Base-by-base conservation (phyloP, 225 moss, liverwort and hornwort genomes). In the Takakia lepidozioides region DNA sequence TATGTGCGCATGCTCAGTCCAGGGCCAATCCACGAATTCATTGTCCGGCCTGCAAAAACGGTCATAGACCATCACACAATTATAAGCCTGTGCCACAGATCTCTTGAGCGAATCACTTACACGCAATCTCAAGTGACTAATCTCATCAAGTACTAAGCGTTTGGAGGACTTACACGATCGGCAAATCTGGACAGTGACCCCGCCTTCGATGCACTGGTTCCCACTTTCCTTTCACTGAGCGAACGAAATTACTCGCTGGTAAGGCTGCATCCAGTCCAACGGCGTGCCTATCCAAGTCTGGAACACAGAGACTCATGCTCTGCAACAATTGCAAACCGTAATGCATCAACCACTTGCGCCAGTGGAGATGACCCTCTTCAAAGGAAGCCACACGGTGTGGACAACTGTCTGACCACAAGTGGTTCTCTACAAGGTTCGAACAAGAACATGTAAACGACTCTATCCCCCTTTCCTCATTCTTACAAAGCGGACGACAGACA, bases 291-390 rank as follows among this genome's bases (percentile, higher is more conserved):
- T 84, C 75, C 75, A 75, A 84, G 67, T 84, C 86, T 55, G 65
- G 68, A 53, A 86, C 76, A 65, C 79, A 84, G 60, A 86, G 80
- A 81, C 73, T 87, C 90, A 95, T 90, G 72, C 76, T 83, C 84
- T 68, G 76, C 67, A 65, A 68, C 63, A 63, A 63, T 57, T 63
- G 69, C 39, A 29, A 32, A 32, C 7, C 32, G 11, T 11, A 32
- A 32, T 32, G 0, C 11, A 32, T 32, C 11, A 0, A 32, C 32
- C 32, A 32, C 32, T n/a, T n/a, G n/a, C n/a, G n/a, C n/a, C n/a
- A n/a, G n/a, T n/a, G n/a, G n/a, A n/a, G n/a, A n/a, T n/a, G n/a
- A n/a, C n/a, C n/a, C n/a, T n/a, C n/a, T n/a, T n/a, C n/a, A n/a
- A n/a, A n/a, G n/a, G n/a, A n/a, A n/a, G n/a, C n/a, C n/a, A n/a